Percentiles rank a stretch among this genome's conserved stretches.
Conservation (phyloP, 2,329 filamentous ascomycete genomes). For the Colletotrichum phormii region DNA sequence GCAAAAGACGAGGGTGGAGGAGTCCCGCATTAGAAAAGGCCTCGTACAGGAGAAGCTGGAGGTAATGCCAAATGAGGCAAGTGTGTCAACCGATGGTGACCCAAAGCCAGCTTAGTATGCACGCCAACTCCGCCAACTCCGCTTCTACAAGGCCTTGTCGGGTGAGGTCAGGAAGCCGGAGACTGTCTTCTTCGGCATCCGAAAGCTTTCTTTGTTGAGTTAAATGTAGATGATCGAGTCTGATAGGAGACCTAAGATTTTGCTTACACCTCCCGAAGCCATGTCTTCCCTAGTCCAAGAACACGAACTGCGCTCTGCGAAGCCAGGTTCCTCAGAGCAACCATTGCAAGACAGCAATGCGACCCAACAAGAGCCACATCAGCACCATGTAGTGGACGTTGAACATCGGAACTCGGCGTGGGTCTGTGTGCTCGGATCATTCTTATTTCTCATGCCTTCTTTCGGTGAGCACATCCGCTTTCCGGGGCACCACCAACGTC, state of each 20-base stretch:
- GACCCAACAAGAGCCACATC: not conserved
- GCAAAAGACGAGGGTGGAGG: not conserved
- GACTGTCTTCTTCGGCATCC: not conserved
- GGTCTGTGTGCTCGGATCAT: slow-evolving; percentile 3
- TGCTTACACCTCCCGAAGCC: not conserved
- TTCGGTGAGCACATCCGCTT: slow-evolving; percentile 8
- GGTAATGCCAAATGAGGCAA: not conserved
- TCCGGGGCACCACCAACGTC: not conserved
- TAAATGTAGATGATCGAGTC: not conserved
- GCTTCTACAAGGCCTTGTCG: not conserved
- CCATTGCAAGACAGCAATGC: not conserved
- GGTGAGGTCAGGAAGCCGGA: not conserved
- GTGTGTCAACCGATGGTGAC: not conserved
- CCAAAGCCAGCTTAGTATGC: not conserved
- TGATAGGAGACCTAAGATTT: not conserved
- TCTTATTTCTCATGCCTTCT: slow-evolving; percentile 19
- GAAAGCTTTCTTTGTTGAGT: not conserved
- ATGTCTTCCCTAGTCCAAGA: not conserved
- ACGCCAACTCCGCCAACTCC: not conserved
- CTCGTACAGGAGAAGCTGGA: not conserved
- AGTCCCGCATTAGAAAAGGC: too few relatives aligned
- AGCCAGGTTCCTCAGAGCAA: not conserved
- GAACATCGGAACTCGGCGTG: slow-evolving; percentile 17
- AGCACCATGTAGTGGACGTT: not conserved
- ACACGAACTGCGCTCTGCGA: not conserved